Evolutionary conservation across 2,329 filamentous ascomycete genomes (phyloP).

Genomic region (Phaeosphaeria sp.): DNA sequence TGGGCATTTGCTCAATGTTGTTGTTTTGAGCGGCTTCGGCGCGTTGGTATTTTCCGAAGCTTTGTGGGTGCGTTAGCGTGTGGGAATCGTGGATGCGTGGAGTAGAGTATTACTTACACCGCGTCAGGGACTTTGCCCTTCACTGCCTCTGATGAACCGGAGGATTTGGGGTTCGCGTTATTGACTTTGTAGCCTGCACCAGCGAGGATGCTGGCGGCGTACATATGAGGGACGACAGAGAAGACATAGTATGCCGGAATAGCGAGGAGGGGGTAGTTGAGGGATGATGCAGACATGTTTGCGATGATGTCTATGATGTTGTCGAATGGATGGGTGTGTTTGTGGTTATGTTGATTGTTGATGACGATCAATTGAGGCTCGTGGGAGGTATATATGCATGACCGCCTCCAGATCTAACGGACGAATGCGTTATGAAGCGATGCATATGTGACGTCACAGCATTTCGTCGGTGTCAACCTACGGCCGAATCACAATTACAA

Average conservation of each 20-base stretch:
- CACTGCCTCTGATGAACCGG: conserved; percentile 23
- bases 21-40: conserved; percentile 35
- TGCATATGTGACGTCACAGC: background rate
- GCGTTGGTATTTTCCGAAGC: conserved; percentile 35
- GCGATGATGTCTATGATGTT: background rate
- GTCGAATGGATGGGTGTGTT: background rate
- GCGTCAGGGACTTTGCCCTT: conserved; percentile 35
- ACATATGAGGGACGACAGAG: conserved; percentile 27
- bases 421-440: background rate
- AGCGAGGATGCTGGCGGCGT: conserved; percentile 20
- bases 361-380: background rate
- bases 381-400: background rate
- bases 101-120: conserved; percentile 11
- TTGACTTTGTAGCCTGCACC: conserved; percentile 28
- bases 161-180: conserved; percentile 35
- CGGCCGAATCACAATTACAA: background rate
- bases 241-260: conserved; percentile 38
- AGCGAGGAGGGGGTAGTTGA: conserved; percentile 35
- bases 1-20: conserved; percentile 31
- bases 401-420: background rate
- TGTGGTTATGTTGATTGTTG: background rate
- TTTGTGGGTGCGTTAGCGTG: background rate
- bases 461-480: background rate
- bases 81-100: background rate
- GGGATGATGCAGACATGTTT: conserved; percentile 21